Conservation (phyloP, 83 land plant genomes). For the Isoetes engelmannii region DNA sequence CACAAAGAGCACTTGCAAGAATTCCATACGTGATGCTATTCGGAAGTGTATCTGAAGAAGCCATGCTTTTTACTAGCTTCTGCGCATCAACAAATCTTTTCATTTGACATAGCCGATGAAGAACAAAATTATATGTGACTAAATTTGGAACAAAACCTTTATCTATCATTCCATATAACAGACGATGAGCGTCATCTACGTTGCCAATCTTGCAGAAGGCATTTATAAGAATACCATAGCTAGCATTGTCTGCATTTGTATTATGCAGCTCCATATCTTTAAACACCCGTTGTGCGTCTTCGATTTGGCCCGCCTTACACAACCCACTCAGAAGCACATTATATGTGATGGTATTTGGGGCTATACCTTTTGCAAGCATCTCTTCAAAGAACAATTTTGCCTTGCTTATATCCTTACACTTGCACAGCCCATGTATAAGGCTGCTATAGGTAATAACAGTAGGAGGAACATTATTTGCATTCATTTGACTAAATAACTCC, state of each 20-base stretch:
- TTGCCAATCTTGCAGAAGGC: conserved; percentile 48
- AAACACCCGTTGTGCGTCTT: conserved; percentile 36
- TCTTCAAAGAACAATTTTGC: conserved; percentile 26
- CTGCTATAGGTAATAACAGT: conserved; percentile 18
- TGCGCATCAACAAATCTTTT: conserved; percentile 32
- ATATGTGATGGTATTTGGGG: conserved; percentile 41
- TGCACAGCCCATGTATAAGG: no score
- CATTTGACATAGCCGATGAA: conserved; percentile 49
- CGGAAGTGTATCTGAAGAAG: no score
- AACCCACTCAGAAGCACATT: conserved; percentile 38
- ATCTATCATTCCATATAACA: conserved; percentile 38
- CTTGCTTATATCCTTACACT: no score
- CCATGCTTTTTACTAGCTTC: no score
- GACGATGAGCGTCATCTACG: conserved; percentile 32
- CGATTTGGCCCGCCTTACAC: conserved; percentile 22
- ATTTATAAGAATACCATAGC: conserved; percentile 44
- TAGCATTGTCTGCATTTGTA: conserved; percentile 44
- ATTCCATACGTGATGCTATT: no score
- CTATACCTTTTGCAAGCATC: conserved; percentile 35
- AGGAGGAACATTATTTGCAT: conserved; percentile 21
- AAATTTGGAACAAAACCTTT: conserved; percentile 46
- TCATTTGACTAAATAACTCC: conserved; percentile 32
- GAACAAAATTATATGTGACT: conserved; percentile 45
- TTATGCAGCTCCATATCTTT: conserved; percentile 23
- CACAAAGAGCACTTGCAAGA: no score